Base-by-base conservation (phyloP, 148 eudicot genomes). In the Bassia scoparia region DNA sequence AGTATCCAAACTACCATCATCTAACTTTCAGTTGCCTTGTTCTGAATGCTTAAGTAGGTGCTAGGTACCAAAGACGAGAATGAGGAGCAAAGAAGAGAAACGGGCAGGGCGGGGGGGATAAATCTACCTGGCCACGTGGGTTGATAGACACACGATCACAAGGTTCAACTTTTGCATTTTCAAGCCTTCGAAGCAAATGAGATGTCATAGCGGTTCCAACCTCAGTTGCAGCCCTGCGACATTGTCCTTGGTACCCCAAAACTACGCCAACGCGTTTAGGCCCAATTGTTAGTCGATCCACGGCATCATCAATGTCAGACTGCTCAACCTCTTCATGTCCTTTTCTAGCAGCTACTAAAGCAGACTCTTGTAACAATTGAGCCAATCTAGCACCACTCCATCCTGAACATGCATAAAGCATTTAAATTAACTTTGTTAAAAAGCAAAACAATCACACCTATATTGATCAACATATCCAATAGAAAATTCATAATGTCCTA, bases 351-450 rank as follows among this genome's bases (percentile, higher is more conserved):
- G 98, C 98, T 72, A 93, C 92, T 74, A 93, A 87, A 81, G 98
- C 97, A 78, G 97, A 88, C 86, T 93, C 98, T 84, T 93, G 96
- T 62, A 93, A 86, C 76, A 93, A 83, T 81, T 90, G 98, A 72
- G 98, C 98, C 85, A 93, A 74, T 78, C 80, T 93, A 76, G 97
- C 97, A 73, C 98, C 98, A 21, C 84, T 78, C 98, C 98, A 93
- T 74, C 98, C 98, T 93, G 82, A 80, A 75, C 44, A 80, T 10
- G 23, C 61, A 77, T 33, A n/a, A 15, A 41, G 29, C n/a, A 46
- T 9, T 54, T 37, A 48, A 14, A 48, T 35, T 70, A 55, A 46
- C 31, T 59, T 37, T 14, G 59, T 59, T 23, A 21, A 72, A 27
- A 61, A 20, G 43, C 17, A 44, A 34, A 16, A 49, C n/a, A 63